Evolutionary conservation across 2,329 filamentous ascomycete species (phyloP), one percentile per base, ranked within the genome.

Genomic region (Sclerotinia glacialis): DNA sequence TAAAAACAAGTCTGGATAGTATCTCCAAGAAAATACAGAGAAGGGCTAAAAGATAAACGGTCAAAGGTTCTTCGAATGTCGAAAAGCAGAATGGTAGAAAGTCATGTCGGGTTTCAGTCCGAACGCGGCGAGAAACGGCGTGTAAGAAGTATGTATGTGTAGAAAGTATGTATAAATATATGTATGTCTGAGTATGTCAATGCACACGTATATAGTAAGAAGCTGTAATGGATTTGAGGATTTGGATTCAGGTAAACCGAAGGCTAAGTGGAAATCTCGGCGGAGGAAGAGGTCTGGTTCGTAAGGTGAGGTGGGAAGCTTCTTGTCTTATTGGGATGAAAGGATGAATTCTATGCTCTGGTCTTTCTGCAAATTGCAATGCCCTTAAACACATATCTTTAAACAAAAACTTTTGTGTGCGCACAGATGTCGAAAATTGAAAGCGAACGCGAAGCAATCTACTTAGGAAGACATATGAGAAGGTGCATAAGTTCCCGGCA

Each of bases 401-500:
- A 50, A 56, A 21, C 23, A 56, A 63, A 42, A 40, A 31, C n/a
- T n/a, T 63, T n/a, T 50, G 61, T 31, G 26, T 18, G 26, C 50
- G 11, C 11, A 46, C 52, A 16, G 23, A 52, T 44, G 6, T 55
- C 18, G 23, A 47, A 40, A 18, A 58, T 5, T n/a, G 26, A 28
- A 37, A 40, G 23, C 8, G 34, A 34, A 14, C 8, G 34, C n/a
- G 11, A 55, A 16, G n/a, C 52, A 34, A 56, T 64, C 21, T 53
- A 18, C 23, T 31, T 23, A 64, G 21, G 37, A 54, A 49, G 44
- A 37, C 58, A 61, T 63, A n/a, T 66, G 64, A 47, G 56, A 40
- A 21, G 50, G 21, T 47, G 44, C 64, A 54, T 65, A 74, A 26
- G 61, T 42, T 26, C 67, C 69, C 3, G 73, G 69, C 56, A 75